Evolutionary conservation across 306 rosid genomes (phyloP).

Genomic region (apple (Malus domestica)): DNA sequence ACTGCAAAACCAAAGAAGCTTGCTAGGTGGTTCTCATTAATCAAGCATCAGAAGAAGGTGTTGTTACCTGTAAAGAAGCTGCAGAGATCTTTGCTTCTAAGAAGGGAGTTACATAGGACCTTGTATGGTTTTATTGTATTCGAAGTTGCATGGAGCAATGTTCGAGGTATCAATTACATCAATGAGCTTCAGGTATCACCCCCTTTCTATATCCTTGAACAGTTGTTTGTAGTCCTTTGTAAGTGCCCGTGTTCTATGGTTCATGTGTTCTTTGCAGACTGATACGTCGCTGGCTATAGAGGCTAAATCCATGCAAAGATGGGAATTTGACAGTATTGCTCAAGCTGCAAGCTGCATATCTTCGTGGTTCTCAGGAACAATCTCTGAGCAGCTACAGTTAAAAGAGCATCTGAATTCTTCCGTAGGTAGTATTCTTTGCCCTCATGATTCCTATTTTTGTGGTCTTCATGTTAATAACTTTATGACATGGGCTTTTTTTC

Average conservation of each 20-base stretch:
- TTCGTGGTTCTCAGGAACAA: constrained; percentile 81
- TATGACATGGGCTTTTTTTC: not conserved
- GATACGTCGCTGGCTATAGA: constrained; percentile 84
- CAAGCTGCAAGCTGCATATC: constrained; percentile 71
- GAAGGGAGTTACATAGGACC: constrained; percentile 73
- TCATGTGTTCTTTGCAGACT: constrained; percentile 49
- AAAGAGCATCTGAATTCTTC: constrained; percentile 60
- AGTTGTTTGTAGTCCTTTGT: constrained; percentile 14
- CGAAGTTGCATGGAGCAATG: constrained; percentile 74
- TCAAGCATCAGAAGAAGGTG: constrained; percentile 67
- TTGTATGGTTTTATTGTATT: constrained; percentile 82
- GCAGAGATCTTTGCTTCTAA: constrained; percentile 48
- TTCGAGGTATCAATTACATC: constrained; percentile 84
- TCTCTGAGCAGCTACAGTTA: constrained; percentile 49
- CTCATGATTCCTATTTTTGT: not conserved
- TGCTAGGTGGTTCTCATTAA: constrained; percentile 57
- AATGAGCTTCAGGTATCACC: constrained; percentile 84
- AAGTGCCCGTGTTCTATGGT: constrained; percentile 4
- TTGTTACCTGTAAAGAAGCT: constrained; percentile 75
- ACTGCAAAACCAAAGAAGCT: constrained; percentile 34
- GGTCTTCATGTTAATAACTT: not conserved
- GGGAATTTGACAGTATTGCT: constrained; percentile 93
- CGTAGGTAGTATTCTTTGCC: constrained; percentile 34
- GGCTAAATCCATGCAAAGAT: constrained; percentile 73
- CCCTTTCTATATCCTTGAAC: constrained; percentile 11